Base-by-base conservation (phyloP, 2,329 filamentous ascomycete species). In the Sporothrix dimorphospora region DNA sequence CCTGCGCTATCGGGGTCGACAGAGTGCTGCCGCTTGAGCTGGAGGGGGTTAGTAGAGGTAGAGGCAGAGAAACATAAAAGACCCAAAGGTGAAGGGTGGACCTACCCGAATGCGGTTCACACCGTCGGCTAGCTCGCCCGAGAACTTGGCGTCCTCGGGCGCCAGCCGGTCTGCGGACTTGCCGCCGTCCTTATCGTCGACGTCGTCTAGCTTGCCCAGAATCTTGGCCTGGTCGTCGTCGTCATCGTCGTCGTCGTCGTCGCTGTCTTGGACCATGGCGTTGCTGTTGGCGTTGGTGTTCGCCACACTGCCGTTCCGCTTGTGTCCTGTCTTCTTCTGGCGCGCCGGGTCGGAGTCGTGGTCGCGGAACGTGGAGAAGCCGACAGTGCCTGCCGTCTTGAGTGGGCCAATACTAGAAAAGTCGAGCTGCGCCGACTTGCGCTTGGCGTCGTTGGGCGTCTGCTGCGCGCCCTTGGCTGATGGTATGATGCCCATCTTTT, bases 401-500 rank as follows among this genome's bases (percentile, higher is more conserved):
- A 98, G 85, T 0, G 94, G 94, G 2, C 91, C 92, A 11, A 98
- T 86, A 72, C 88, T 94, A 16, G 93, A 91, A 78, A 98, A 95
- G 81, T 98, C 94, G 0, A 94, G 87, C 76, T 94, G 92, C 8
- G 91, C 87, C 3, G 94, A 97, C 77, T 94, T 91, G 77, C 94
- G 88, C 82, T 97, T 97, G n/a, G 83, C 82, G 8, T 87, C 85
- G 51, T 85, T 85, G 0, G 89, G 85, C 0, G 89, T 88, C 16
- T 89, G 85, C 71, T 91, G 88, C 27, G 89, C 83, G 16, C 86
- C 81, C 79, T 94, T 95, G 4, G 88, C 81, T 9, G 90, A 86
- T 57, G 90, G 87, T 40, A 97, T 82, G 49, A 99, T 93, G 49
- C 95, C 95, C 91, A 99, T 97, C 82, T 98, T 99, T 79, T 94